Conservation (phyloP, 345 rosid species). For the Heritiera fomes region DNA sequence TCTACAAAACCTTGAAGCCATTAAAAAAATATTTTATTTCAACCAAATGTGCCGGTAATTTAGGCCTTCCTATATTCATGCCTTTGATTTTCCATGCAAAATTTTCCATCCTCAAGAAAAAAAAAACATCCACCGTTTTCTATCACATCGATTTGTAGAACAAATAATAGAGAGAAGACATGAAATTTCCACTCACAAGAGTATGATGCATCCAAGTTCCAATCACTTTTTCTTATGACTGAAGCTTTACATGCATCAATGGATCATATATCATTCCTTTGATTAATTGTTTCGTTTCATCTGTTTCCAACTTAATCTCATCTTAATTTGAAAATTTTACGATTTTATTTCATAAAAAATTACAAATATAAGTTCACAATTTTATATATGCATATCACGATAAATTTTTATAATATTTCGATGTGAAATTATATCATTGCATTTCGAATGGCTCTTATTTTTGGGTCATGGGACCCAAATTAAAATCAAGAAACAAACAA, state of each 20-base stretch:
- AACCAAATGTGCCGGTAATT: constrained; percentile 1
- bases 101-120: too few species aligned
- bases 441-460: too few species aligned
- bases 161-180: not conserved
- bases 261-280: not conserved
- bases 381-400: too few species aligned
- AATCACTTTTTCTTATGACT: not conserved
- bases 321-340: too few species aligned
- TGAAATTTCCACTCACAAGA: not conserved
- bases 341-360: too few species aligned
- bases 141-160: constrained; percentile 6
- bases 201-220: not conserved
- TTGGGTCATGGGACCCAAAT: too few species aligned
- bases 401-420: too few species aligned
- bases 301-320: too few species aligned
- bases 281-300: not conserved
- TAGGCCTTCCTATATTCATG: constrained; percentile 11
- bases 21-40: not conserved
- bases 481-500: too few species aligned
- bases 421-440: too few species aligned
- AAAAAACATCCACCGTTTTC: not conserved
- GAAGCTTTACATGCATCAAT: not conserved
- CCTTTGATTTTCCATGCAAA: constrained; percentile 10
- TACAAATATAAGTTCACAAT: too few species aligned
- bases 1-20: too few species aligned